These are phyloP conservation scores for Euphorbia celastroides DNA, from an alignment of 441 rosid species.

Conservation along the genomic window DNA sequence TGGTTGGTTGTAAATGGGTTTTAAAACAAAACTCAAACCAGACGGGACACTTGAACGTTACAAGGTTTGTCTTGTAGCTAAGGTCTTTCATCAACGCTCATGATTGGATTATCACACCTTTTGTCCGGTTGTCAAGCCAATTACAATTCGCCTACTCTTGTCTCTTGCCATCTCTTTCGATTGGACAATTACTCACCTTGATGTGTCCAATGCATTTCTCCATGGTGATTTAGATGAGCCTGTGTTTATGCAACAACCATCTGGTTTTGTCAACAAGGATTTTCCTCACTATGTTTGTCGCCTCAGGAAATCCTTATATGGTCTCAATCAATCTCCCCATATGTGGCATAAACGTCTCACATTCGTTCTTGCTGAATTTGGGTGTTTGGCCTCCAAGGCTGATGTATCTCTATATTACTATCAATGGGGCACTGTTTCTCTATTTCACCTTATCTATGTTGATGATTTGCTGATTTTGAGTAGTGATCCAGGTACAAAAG, in stretches of 20 bases:
- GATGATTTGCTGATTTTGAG: not conserved
- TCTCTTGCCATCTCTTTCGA: not conserved
- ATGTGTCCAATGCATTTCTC: not conserved
- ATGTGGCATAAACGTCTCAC: not conserved
- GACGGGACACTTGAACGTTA: too few relatives aligned
- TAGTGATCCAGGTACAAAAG: not conserved
- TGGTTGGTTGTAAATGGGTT: too few relatives aligned
- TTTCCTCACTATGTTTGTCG: not conserved
- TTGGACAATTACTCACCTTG: not conserved
- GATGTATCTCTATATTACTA: not conserved
- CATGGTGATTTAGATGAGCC: not conserved
- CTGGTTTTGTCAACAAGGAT: not conserved
- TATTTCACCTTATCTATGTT: not conserved
- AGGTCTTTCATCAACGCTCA: too few relatives aligned
- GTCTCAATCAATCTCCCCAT: not conserved
- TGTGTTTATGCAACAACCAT: not conserved
- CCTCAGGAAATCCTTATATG: not conserved
- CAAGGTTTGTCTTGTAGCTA: too few relatives aligned
- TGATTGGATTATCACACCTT: not conserved
- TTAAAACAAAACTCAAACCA: too few relatives aligned
- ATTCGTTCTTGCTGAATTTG: not conserved
- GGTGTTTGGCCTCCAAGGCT: not conserved
- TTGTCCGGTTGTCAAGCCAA: not conserved
- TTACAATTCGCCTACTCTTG: too few relatives aligned
- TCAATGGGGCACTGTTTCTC: not conserved